A percentile compares a stretch with the other conserved stretches of the same genome.
phyloP scores from a whole-genome alignment of 441 rosid species.

The Populus hybrid region DNA sequence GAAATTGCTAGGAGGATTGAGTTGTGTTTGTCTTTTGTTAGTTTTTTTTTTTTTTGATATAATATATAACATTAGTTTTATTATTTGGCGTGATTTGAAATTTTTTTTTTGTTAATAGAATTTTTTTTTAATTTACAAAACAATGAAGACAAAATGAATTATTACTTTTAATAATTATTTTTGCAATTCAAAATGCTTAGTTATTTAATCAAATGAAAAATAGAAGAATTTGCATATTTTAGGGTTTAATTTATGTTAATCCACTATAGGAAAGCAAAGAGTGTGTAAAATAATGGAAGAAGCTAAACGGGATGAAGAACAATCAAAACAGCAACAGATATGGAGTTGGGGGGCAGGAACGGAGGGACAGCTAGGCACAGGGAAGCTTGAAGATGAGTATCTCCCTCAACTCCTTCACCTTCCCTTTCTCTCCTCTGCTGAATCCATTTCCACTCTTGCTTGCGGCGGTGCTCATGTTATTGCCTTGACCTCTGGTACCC shows the following conservation, averaged over 20 bases:
- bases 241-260: not conserved
- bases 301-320: not conserved
- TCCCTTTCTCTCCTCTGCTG: conserved; percentile 42
- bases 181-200: not conserved
- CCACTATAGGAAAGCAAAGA: not conserved
- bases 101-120: too few species aligned
- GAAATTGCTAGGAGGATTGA: not conserved
- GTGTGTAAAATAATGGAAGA: conserved; percentile 21
- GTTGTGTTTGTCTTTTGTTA: not conserved
- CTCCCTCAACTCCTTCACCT: conserved; percentile 63
- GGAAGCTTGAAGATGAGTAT: conserved; percentile 58
- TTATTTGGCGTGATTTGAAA: too few species aligned
- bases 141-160: too few species aligned
- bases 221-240: not conserved
- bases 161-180: too few species aligned
- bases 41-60: too few species aligned
- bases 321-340: conserved; percentile 24
- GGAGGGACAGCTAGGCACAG: conserved; percentile 74
- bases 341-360: conserved; percentile 99
- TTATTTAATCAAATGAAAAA: too few species aligned
- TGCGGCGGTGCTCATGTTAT: conserved; percentile 82
- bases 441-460: conserved; percentile 47
- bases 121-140: too few species aligned
- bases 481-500: conserved; percentile 30
- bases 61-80: too few species aligned